Percentiles rank a stretch among this genome's conserved stretches.
These are phyloP conservation scores for Lentinula boryana DNA, from an alignment of 768 basidiomycete genomes.

Conservation along the genomic window DNA sequence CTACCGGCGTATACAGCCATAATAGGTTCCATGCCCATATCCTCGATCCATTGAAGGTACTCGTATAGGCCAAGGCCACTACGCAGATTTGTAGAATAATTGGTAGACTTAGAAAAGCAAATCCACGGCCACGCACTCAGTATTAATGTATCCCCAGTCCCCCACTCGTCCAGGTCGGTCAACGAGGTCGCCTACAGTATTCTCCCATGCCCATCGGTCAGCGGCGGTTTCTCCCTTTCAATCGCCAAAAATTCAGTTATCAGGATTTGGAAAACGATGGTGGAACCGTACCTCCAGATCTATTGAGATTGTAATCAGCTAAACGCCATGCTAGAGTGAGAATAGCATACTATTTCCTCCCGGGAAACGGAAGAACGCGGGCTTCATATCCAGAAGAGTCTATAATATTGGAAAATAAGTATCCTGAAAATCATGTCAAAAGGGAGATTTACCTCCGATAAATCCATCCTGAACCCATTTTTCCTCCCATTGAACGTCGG, in stretches of 20 bases:
- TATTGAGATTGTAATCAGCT: conserved; percentile 9
- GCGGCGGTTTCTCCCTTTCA: conserved; percentile 45
- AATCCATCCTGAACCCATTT: conserved; percentile 58
- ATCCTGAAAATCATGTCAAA: background rate
- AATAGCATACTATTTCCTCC: conserved; percentile 53
- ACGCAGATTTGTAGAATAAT: background rate
- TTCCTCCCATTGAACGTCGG: conserved; percentile 56
- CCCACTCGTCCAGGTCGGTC: conserved; percentile 54
- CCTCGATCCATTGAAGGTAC: conserved; percentile 33
- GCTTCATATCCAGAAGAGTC: conserved; percentile 49
- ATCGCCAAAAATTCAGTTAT: background rate
- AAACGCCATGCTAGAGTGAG: conserved; percentile 11
- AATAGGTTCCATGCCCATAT: conserved; percentile 49
- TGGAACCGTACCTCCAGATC: conserved; percentile 23
- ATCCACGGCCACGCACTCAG: conserved; percentile 25
- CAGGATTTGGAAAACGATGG: background rate
- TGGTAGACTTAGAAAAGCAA: background rate
- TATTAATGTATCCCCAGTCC: conserved; percentile 57
- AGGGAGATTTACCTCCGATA: conserved; percentile 38
- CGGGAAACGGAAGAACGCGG: conserved; percentile 61
- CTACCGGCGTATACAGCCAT: conserved; percentile 60
- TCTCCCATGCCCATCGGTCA: conserved; percentile 62
- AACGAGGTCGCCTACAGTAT: conserved; percentile 48
- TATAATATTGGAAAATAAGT: conserved; percentile 13
- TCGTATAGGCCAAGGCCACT: conserved; percentile 6